Conservation (phyloP, 768 basidiomycete genomes). For the Leccinum uliginosum region DNA sequence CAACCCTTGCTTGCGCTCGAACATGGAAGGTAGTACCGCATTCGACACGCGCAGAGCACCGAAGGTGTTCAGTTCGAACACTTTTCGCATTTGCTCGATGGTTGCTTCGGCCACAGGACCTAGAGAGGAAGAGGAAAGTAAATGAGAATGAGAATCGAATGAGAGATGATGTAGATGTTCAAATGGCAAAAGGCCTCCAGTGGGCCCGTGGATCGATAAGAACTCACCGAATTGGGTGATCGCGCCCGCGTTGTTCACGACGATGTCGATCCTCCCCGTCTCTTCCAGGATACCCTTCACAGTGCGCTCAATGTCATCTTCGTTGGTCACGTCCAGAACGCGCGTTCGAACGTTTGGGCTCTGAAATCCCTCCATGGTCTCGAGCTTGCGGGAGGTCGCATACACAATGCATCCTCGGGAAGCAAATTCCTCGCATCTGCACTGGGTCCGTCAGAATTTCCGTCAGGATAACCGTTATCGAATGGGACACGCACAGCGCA, state of each 20-base stretch:
- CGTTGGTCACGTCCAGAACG: slow-evolving; percentile 59
- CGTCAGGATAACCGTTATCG: not conserved
- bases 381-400: slow-evolving; percentile 63
- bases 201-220: not conserved
- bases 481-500: slow-evolving; percentile 41
- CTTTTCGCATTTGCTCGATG: slow-evolving; percentile 45
- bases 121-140: slow-evolving; percentile 7
- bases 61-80: slow-evolving; percentile 67
- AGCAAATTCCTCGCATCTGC: slow-evolving; percentile 69
- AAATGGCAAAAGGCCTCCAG: not conserved
- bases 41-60: slow-evolving; percentile 55
- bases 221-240: slow-evolving; percentile 39
- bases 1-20: slow-evolving; percentile 52
- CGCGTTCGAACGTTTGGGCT: slow-evolving; percentile 43
- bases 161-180: not conserved
- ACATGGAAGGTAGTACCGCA: slow-evolving; percentile 70
- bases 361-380: slow-evolving; percentile 55
- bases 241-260: slow-evolving; percentile 77
- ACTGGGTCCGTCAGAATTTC: not conserved
- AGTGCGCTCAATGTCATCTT: slow-evolving; percentile 48
- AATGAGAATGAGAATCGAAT: not conserved
- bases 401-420: slow-evolving; percentile 66
- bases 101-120: slow-evolving; percentile 50
- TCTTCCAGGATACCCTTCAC: slow-evolving; percentile 48
- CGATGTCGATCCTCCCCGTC: slow-evolving; percentile 63